Evolutionary conservation across 345 rosid genomes (phyloP), one percentile per base, ranked within the genome.

Genomic region (Hevea brasiliensis): DNA sequence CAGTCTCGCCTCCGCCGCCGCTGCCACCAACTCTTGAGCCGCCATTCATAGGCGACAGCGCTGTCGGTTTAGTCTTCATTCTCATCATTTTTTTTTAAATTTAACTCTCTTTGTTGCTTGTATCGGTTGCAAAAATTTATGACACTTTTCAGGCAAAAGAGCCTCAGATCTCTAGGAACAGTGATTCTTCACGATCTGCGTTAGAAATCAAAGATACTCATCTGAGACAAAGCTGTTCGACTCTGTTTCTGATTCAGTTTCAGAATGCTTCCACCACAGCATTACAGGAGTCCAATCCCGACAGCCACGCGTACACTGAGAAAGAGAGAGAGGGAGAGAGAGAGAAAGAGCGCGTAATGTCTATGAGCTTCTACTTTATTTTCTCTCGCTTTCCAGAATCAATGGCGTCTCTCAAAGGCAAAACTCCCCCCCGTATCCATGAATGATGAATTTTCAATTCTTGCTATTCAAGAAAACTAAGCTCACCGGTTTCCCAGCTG

Each of bases 21-120:
- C 75, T 88, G 77, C 78, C 87, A 26, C 78, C 79, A 53, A 40
- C 50, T 29, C 68, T 79, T 60, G 89, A 76, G 73, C 84, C 81
- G 55, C 85, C 89, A 42, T 87, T 86, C 71, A 74, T 26, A 67
- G 83, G 72, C 50, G 89, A 76, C 68, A 81, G 76, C 61, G 84
- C 89, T 53, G 87, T 79, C 69, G 84, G 74, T 77, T 84, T 88
- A 68, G 78, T 89, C 82, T 86, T 89, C 89, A 87, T 83, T 74
- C 87, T 92, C 91, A 89, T 89, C 96, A 92, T 92, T 85, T 85
- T 86, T 54, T 7, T 20, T 15, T 1, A 18, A 20, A 24, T 24
- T n/a, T 21, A 13, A 17, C 53, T 35, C 1, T 50, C 8, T 9
- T 24, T 42, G 10, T 58, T 63, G 41, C 42, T 11, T 42, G 29